Evolutionary conservation across 2,329 filamentous ascomycete genomes (phyloP).

Genomic region (Escovopsis weberi): DNA sequence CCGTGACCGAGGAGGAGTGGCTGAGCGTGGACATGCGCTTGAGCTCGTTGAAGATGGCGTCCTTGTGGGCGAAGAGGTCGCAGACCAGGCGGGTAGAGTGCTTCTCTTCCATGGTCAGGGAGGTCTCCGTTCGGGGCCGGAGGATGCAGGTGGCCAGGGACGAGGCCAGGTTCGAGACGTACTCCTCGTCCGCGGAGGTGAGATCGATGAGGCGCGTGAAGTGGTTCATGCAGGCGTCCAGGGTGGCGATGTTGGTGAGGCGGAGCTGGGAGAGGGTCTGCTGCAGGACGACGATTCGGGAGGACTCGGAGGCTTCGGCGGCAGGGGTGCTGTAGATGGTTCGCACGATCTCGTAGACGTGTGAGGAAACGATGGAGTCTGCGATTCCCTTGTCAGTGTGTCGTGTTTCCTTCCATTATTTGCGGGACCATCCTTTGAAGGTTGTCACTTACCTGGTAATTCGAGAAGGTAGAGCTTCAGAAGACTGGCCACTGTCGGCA

Average conservation of each 20-base stretch:
- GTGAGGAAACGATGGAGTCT: conserved; percentile 97
- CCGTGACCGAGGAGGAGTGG: conserved; percentile 42
- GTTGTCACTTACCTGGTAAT: conserved; percentile 75
- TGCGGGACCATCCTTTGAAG: too few relatives aligned
- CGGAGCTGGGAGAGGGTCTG: conserved; percentile 90
- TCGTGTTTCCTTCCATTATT: too few relatives aligned
- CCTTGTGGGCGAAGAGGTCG: conserved; percentile 87
- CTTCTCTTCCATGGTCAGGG: conserved; percentile 87
- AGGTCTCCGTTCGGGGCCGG: conserved; percentile 73
- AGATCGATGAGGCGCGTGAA: conserved; percentile 94
- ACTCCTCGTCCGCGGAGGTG: conserved; percentile 86
- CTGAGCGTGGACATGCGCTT: conserved; percentile 72
- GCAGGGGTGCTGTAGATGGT: conserved; percentile 83
- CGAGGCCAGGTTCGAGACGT: conserved; percentile 59
- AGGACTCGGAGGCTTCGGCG: conserved; percentile 59
- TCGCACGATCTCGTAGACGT: conserved; percentile 97
- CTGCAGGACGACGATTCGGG: conserved; percentile 80
- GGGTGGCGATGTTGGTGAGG: conserved; percentile 94
- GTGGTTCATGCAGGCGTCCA: conserved; percentile 95
- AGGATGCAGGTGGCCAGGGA: conserved; percentile 73
- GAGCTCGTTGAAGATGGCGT: conserved; percentile 86
- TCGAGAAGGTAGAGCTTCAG: conserved; percentile 92
- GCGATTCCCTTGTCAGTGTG: background rate
- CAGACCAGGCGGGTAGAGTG: conserved; percentile 82
- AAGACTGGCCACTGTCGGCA: conserved; percentile 83